These are phyloP conservation scores for Cadophora gregata DNA, from an alignment of 2,329 filamentous ascomycete genomes.

Conservation along the genomic window DNA sequence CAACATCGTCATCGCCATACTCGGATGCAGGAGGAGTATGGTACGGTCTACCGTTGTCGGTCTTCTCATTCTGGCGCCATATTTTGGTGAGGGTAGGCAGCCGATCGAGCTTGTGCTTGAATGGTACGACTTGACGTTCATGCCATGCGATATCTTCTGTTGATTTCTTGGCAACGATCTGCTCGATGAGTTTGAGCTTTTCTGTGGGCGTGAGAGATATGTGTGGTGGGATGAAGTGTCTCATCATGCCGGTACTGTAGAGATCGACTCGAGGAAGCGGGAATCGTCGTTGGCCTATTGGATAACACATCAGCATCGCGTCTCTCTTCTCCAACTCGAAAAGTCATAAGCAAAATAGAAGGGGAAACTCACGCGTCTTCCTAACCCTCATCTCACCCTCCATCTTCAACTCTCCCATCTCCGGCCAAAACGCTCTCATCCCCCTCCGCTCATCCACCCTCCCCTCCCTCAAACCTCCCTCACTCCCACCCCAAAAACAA, in stretches of 20 bases:
- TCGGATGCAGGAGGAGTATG: not conserved
- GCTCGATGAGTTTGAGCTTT: not conserved
- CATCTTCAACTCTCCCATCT: constrained; percentile 19
- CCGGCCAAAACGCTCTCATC: constrained; percentile 21
- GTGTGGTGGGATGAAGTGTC: not conserved
- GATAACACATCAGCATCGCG: not conserved
- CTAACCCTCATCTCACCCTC: constrained; percentile 19
- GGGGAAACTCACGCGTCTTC: constrained; percentile 11
- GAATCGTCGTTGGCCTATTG: constrained; percentile 7
- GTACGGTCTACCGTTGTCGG: not conserved
- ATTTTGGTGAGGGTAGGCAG: constrained; percentile 5
- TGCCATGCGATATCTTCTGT: constrained; percentile 10
- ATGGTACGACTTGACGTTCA: constrained; percentile 9
- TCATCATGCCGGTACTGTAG: constrained; percentile 10
- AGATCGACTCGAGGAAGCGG: constrained; percentile 17
- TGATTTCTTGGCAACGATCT: constrained; percentile 1
- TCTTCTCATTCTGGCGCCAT: constrained; percentile 10
- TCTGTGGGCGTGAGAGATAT: not conserved
- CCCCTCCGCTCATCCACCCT: not conserved
- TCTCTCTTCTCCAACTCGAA: not conserved
- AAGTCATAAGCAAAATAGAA: no score
- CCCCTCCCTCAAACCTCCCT: not conserved
- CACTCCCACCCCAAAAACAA: constrained; percentile 14
- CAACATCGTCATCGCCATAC: not conserved
- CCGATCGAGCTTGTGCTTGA: constrained; percentile 6